Evolutionary conservation across 2,329 filamentous ascomycete genomes (phyloP), one percentile per base, ranked within the genome.

Genomic region (Blastomyces parvus): DNA sequence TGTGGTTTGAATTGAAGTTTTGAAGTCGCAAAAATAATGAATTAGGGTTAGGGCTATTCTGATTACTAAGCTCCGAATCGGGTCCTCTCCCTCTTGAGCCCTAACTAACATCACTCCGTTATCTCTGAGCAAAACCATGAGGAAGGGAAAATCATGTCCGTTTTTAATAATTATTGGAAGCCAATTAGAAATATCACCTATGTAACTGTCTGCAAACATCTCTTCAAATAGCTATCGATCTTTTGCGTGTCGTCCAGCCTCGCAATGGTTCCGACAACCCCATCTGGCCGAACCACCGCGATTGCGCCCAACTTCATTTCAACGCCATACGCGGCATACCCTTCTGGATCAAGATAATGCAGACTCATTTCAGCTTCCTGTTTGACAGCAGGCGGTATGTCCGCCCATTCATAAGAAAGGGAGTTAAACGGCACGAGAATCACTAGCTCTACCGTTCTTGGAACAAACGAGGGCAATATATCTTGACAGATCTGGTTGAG

Each of bases 251-350:
- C 72, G 13, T 64, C 63, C 64, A 74, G 64, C 9, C 62, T 69
- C 0, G 70, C 69, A 38, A 56, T 60, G 13, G 36, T 62, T 25
- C 74, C 73, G 57, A 75, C 65, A 64, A 73, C 74, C 7, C 74
- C 74, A 68, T 77, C 75, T 0, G 74, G 75, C 17, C 75, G 70
- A 17, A 77, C 66, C 13, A 75, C 68, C 17, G 71, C 69, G 42
- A 74, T 38, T 2, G 70, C 73, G 5, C 74, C 74, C 30, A 13
- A 13, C n/a, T 48, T 59, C 40, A 33, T 33, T 6, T 56, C 52
- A 19, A 56, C 52, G 46, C 58, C 58, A 36, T 59, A 59, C 1
- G 42, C 38, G 7, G 58, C 42, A 48, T 59, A 59, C 25, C 58
- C 58, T 27, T 59, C 40, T 25, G 40, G 27, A 14, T 48, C 58